phyloP scores from a whole-genome alignment of 768 basidiomycete genomes.

The Mrakia hoshinonis region DNA sequence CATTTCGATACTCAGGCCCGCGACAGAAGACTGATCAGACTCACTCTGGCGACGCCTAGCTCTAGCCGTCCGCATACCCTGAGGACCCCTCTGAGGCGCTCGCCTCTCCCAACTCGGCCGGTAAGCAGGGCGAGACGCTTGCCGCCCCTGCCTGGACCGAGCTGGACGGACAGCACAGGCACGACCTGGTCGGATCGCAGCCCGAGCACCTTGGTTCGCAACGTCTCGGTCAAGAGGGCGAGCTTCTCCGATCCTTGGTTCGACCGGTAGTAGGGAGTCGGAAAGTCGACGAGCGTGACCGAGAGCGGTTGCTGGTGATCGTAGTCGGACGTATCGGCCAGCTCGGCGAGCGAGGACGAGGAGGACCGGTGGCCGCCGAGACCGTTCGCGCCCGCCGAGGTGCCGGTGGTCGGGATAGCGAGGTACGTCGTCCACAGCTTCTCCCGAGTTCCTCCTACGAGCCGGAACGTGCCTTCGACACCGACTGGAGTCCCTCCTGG shows the following conservation, averaged over 20 bases:
- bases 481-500: not conserved
- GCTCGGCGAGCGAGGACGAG: not conserved
- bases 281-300: constrained; percentile 22
- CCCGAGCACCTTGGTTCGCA: constrained; percentile 41
- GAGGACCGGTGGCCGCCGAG: not conserved
- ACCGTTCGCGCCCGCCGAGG: too few relatives aligned
- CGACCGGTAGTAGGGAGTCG: not conserved
- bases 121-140: constrained; percentile 55
- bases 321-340: not conserved
- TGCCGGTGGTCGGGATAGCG: not conserved
- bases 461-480: constrained; percentile 2
- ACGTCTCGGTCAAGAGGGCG: not conserved
- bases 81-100: constrained; percentile 61
- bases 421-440: constrained; percentile 25
- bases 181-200: constrained; percentile 62
- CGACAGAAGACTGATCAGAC: constrained; percentile 32
- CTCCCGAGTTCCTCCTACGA: constrained; percentile 15
- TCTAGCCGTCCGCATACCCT: constrained; percentile 66
- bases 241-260: constrained; percentile 15
- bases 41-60: constrained; percentile 60
- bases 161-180: constrained; percentile 58
- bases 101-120: constrained; percentile 59
- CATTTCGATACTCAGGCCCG: too few relatives aligned
- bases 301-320: not conserved
- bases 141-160: constrained; percentile 43